phyloP scores from a whole-genome alignment of 2,329 filamentous ascomycete species.

The Ceratocystis lukuohia region DNA sequence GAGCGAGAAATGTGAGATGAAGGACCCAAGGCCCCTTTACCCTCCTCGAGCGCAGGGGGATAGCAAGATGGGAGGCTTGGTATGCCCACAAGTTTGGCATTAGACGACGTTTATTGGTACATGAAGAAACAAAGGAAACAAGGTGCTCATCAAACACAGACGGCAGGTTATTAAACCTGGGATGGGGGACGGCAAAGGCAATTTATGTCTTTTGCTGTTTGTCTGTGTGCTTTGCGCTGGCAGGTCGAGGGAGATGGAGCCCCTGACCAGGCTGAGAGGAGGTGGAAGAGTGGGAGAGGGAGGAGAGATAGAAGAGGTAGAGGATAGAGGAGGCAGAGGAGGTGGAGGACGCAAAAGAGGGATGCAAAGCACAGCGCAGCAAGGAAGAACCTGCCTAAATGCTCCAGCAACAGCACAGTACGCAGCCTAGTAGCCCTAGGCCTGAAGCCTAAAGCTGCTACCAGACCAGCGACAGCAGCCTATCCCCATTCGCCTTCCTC shows the following conservation, averaged over 20 bases:
- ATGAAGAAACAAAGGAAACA: not conserved
- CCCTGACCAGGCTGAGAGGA: not conserved
- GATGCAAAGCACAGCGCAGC: not conserved
- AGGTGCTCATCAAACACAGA: constrained; percentile 4
- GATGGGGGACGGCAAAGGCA: not conserved
- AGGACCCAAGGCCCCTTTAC: no score
- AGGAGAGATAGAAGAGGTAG: not conserved
- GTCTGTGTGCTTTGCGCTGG: not conserved
- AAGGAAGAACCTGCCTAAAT: not conserved
- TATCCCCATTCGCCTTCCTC: not conserved
- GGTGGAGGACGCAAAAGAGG: not conserved
- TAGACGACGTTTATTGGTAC: constrained; percentile 6
- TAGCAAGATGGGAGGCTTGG: not conserved
- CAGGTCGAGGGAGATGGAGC: not conserved
- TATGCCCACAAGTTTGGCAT: not conserved
- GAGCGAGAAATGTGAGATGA: not conserved
- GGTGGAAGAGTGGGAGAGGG: not conserved
- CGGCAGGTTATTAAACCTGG: not conserved
- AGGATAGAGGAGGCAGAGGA: no score
- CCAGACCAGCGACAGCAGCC: no score
- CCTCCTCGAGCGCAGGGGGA: no score
- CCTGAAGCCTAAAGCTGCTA: no score
- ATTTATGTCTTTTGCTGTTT: not conserved
- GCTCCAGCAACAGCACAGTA: no score
- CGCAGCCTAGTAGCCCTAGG: no score